Percentiles rank a stretch among this genome's conserved stretches.
Evolutionary conservation across 108 stramenopile species (phyloP).

Genomic region (Skeletonema tropicum): DNA sequence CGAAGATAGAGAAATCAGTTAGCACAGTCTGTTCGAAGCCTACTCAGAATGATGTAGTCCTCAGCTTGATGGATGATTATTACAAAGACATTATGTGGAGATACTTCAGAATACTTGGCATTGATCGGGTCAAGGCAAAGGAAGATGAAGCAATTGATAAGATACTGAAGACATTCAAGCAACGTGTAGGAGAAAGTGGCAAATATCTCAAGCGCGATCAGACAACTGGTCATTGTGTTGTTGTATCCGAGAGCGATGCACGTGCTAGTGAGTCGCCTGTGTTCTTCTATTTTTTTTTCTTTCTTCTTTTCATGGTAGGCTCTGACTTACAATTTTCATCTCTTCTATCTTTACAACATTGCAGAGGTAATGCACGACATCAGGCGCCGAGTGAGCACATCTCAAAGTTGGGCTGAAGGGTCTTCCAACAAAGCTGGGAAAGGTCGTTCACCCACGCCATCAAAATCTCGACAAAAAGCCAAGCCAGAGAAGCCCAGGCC

Average conservation of each 20-base stretch:
- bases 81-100: constrained; percentile 15
- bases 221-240: neutral
- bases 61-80: constrained; percentile 17
- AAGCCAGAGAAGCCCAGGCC: neutral
- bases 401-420: neutral
- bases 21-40: neutral
- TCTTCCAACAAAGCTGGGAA: neutral
- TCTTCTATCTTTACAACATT: neutral
- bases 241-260: neutral
- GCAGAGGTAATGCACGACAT: constrained; percentile 13
- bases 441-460: neutral
- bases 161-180: constrained; percentile 1
- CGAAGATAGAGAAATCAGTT: neutral
- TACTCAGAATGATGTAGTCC: constrained; percentile 7
- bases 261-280: constrained; percentile 2
- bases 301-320: neutral
- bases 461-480: neutral
- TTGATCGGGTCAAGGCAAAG: neutral
- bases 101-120: constrained; percentile 4
- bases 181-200: neutral
- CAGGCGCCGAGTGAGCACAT: neutral
- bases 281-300: neutral
- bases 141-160: constrained; percentile 6
- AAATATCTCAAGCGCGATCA: constrained; percentile 14
- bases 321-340: neutral